Evolutionary conservation across 1,284 basidiomycete genomes (phyloP).

Genomic region (Naganishia liquefaciens): DNA sequence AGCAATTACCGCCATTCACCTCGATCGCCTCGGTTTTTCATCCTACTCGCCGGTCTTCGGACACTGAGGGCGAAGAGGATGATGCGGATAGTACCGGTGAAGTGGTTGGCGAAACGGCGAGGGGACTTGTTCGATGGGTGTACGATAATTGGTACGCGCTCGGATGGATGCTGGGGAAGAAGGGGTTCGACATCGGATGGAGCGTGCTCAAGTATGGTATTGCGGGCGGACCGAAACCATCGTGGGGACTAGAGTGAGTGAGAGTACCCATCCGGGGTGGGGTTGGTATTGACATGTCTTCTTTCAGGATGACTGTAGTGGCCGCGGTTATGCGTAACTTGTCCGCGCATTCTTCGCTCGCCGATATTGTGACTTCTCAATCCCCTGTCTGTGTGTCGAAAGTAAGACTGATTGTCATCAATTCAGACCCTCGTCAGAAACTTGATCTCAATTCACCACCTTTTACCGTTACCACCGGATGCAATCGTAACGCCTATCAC

Average conservation of each 20-base stretch:
- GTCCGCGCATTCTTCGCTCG: slow-evolving; percentile 76
- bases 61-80: neutral
- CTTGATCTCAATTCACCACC: slow-evolving; percentile 75
- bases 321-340: slow-evolving; percentile 83
- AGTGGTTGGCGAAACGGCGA: slow-evolving; percentile 1
- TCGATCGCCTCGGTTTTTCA: slow-evolving; percentile 25
- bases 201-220: slow-evolving; percentile 46
- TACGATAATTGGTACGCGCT: slow-evolving; percentile 38
- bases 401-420: neutral
- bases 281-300: slow-evolving; percentile 16
- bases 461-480: slow-evolving; percentile 87
- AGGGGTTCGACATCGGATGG: slow-evolving; percentile 49
- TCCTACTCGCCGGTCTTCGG: slow-evolving; percentile 1
- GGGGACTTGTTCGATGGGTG: slow-evolving; percentile 26
- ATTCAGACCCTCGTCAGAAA: slow-evolving; percentile 68
- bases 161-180: slow-evolving; percentile 43
- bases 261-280: slow-evolving; percentile 41
- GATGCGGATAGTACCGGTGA: neutral
- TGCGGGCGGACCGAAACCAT: slow-evolving; percentile 49
- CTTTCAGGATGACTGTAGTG: slow-evolving; percentile 68
- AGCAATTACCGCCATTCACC: neutral
- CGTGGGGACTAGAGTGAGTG: slow-evolving; percentile 55
- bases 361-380: slow-evolving; percentile 71
- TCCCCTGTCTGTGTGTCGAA: neutral
- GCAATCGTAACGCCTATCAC: slow-evolving; percentile 94